phyloP scores from a whole-genome alignment of 768 basidiomycete genomes.

The Auriscalpium vulgare region DNA sequence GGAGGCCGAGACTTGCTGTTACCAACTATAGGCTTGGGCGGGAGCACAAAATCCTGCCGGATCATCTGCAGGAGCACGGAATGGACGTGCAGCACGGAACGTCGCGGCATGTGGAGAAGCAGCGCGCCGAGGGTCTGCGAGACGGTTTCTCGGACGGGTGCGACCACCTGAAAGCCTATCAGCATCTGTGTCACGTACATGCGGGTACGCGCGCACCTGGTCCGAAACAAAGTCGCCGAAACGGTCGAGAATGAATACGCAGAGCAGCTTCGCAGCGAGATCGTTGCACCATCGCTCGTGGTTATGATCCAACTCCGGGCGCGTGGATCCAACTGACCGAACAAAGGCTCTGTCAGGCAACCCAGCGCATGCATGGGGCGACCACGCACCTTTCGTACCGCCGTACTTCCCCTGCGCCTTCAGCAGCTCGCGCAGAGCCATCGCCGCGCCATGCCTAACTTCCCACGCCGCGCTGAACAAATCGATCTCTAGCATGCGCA shows the following conservation, averaged over 20 bases:
- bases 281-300: constrained; percentile 90
- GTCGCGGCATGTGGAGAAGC: constrained; percentile 80
- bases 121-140: constrained; percentile 90
- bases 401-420: constrained; percentile 76
- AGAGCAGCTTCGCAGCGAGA: constrained; percentile 76
- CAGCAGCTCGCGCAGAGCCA: constrained; percentile 83
- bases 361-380: not conserved
- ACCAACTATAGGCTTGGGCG: constrained; percentile 24
- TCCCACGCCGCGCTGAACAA: constrained; percentile 88
- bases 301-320: constrained; percentile 49
- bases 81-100: constrained; percentile 74
- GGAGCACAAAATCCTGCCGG: constrained; percentile 66
- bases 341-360: not conserved
- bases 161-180: constrained; percentile 52
- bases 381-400: constrained; percentile 63
- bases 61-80: constrained; percentile 88
- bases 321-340: constrained; percentile 39
- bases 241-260: constrained; percentile 90
- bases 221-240: constrained; percentile 98
- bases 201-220: constrained; percentile 37
- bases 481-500: constrained; percentile 72
- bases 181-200: not conserved
- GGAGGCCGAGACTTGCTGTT: constrained; percentile 14
- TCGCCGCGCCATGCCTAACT: constrained; percentile 85
- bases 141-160: constrained; percentile 93